Evolutionary conservation across 768 basidiomycete genomes (phyloP), one percentile per base, ranked within the genome.

Genomic region (Suillus tomentosus): DNA sequence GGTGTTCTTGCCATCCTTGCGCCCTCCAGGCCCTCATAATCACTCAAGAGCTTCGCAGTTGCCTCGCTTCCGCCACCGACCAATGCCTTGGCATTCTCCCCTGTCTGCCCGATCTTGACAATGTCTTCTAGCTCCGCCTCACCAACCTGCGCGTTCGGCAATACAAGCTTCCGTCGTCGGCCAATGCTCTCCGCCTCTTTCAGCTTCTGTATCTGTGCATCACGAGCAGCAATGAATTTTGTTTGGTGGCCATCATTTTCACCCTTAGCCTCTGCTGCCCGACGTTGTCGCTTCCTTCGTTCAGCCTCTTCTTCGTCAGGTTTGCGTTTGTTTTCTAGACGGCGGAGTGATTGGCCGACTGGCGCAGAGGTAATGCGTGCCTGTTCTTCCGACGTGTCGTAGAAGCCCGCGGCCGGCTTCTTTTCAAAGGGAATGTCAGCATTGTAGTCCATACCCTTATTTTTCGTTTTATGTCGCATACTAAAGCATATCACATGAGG

Each of bases 391-490:
- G 90, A 85, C 2, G 94, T 95, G 74, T 99, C 97, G 76, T 99
- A 99, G 79, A 99, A 99, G 0, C 97, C 97, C 11, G 96, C 79
- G 0, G 94, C 95, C 0, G 97, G 84, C 72, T 93, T 93, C 81
- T 99, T 98, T 80, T 99, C 97, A 74, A 99, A 99, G 0, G 97
- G 97, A 68, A 98, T 97, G 73, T 99, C 97, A 59, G 95, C 87
- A 71, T 98, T 99, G 79, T 99, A 99, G 77, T 97, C 96, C 97
- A 99, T 99, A 62, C 96, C 96, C 76, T 92, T 96, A 79, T 91
- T 90, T 80, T 99, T 99, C 5, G 90, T 87, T 80, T 98, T 97
- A 72, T 90, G 87, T 27, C 96, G 90, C 88, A 96, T 93, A 68
- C 92, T 95, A 63, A 36, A 47, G 60, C 50, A 61, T 17, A 39